Evolutionary conservation across 257 asterid genomes (phyloP), one percentile per base, ranked within the genome.

Genomic region (Gentiana dahurica): DNA sequence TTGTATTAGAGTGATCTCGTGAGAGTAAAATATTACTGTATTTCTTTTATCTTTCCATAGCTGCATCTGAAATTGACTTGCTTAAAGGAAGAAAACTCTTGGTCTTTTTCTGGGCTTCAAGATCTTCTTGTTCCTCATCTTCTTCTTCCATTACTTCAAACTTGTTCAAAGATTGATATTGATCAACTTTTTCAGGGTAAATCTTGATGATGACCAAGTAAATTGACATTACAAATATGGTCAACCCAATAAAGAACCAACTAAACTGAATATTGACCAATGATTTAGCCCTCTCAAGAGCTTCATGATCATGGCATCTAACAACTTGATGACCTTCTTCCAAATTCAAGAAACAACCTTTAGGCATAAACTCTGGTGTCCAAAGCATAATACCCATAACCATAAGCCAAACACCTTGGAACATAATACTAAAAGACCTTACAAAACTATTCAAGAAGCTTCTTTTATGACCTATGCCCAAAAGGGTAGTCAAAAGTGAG

Each of bases 341-440:
- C 34, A 76, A 5, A 62, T 65, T 80, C 65, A 44, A 3, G 34
- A 44, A 57, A 24, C 61, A 57, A 32, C 36, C 61, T 57, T 57
- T 57, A 1, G 61, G 55, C 47, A 79, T 55, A 84, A 86, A 64
- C 13, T 48, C 45, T 6, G 94, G 87, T 3, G 83, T 83, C 97
- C 97, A 86, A 13, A 86, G 63, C 97, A 89, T 79, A 3, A 80
- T 1, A 6, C 97, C 95, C 53, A 70, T 78, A 3, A 78, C 94
- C 9, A 80, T 60, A 2, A 89, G 74, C 97, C 97, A 89, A 53
- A 86, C 68, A 5, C 97, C 95, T 65, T 83, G 88, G n/a, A 83
- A 69, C 34, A 76, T 50, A 6, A 89, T 75, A 5, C 86, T 75
- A 0, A 73, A 61, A 1, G 83, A 82, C 47, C 86, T 73, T 32